Percentiles rank a stretch among this genome's conserved stretches.
phyloP scores from a whole-genome alignment of 139 green algal genomes.

The Chlamydomonas sp. region DNA sequence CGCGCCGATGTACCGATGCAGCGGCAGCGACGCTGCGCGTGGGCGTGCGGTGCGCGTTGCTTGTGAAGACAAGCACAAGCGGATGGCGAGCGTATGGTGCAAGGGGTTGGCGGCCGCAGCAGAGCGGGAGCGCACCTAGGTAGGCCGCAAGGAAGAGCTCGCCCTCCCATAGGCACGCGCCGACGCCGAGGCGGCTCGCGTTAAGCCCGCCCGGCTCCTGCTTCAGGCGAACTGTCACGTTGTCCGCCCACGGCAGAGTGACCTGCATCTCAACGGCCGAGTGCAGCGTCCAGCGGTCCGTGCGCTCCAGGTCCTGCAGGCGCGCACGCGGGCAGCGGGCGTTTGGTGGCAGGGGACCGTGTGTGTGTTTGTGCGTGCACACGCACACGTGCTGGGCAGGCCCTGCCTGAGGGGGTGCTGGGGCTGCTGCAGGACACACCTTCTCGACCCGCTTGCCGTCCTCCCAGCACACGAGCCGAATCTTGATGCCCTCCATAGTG shows the following conservation, averaged over 20 bases:
- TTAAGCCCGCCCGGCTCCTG: slow-evolving; percentile 39
- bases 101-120: too few relatives aligned
- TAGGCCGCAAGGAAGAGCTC: slow-evolving; percentile 49
- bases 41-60: too few relatives aligned
- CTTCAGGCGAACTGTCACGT: slow-evolving; percentile 6
- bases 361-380: too few relatives aligned
- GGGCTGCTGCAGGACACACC: neutral
- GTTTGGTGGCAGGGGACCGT: neutral
- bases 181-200: slow-evolving; percentile 47
- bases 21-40: slow-evolving; percentile 25
- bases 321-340: too few relatives aligned
- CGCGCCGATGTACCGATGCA: slow-evolving; percentile 36
- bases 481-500: slow-evolving; percentile 20
- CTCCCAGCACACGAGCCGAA: slow-evolving; percentile 13
- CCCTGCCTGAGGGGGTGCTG: neutral
- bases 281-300: slow-evolving; percentile 32
- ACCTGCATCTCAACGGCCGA: slow-evolving; percentile 19
- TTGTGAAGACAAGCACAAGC: too few relatives aligned
- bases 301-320: slow-evolving; percentile 14
- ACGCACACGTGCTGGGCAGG: neutral
- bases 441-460: slow-evolving; percentile 16
- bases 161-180: slow-evolving; percentile 50
- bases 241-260: neutral
- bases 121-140: slow-evolving; percentile 32
- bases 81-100: too few relatives aligned